Percentiles rank a stretch among this genome's conserved stretches.
Evolutionary conservation across 2,329 filamentous ascomycete species (phyloP).

Genomic region (Cladosporium colombiae): DNA sequence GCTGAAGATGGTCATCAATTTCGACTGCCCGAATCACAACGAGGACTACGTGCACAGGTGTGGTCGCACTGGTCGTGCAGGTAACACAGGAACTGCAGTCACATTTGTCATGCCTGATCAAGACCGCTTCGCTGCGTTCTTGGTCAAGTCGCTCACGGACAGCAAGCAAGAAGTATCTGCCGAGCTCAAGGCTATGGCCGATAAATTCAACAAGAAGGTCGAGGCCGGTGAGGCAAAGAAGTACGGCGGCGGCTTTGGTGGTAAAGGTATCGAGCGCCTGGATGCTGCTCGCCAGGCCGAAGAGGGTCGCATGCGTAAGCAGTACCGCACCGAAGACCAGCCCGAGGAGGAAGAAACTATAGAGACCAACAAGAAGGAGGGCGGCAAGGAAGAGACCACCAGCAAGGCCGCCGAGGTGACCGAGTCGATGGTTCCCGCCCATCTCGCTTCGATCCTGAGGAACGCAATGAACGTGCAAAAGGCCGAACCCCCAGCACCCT

Average conservation of each 20-base stretch:
- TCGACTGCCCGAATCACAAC: slow-evolving; percentile 87
- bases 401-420: slow-evolving; percentile 9
- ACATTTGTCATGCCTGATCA: slow-evolving; percentile 92
- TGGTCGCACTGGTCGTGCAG: slow-evolving; percentile 89
- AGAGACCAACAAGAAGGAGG: slow-evolving; percentile 51
- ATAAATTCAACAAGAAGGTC: slow-evolving; percentile 82
- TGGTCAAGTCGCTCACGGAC: slow-evolving; percentile 88
- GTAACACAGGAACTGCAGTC: slow-evolving; percentile 90
- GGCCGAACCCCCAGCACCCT: slow-evolving; percentile 62
- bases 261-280: slow-evolving; percentile 87
- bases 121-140: slow-evolving; percentile 84
- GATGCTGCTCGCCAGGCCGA: slow-evolving; percentile 89
- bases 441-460: slow-evolving; percentile 50
- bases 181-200: slow-evolving; percentile 59
- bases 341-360: slow-evolving; percentile 76
- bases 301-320: slow-evolving; percentile 80
- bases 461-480: slow-evolving; percentile 73
- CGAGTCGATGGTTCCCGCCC: slow-evolving; percentile 6
- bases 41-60: slow-evolving; percentile 97
- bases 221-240: slow-evolving; percentile 90
- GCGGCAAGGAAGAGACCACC: slow-evolving; percentile 22
- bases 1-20: slow-evolving; percentile 93
- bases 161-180: slow-evolving; percentile 83
- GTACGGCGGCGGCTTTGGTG: slow-evolving; percentile 81
- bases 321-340: slow-evolving; percentile 76